phyloP scores from a whole-genome alignment of 495 filamentous ascomycete genomes.

The Penicillium simplicissimum region DNA sequence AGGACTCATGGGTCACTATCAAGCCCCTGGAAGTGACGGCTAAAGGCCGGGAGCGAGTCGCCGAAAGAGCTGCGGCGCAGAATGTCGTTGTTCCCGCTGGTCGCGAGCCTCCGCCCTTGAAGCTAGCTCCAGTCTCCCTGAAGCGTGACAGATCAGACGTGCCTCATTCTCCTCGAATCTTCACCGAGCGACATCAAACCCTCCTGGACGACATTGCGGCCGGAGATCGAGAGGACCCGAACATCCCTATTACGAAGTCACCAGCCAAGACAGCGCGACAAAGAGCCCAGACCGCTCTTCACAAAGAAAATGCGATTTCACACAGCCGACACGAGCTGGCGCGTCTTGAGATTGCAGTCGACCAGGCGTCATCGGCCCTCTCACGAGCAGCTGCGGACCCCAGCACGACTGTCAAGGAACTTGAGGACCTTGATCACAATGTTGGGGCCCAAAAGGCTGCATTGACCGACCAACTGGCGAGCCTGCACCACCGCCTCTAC shows the following conservation, averaged over 20 bases:
- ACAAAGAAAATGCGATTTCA: slow-evolving; percentile 30
- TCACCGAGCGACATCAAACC: slow-evolving; percentile 24
- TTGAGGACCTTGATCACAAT: slow-evolving; percentile 35
- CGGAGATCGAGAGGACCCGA: neutral
- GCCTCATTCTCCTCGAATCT: slow-evolving; percentile 26
- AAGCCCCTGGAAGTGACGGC: slow-evolving; percentile 35
- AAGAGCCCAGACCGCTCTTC: slow-evolving; percentile 28
- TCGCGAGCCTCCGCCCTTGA: slow-evolving; percentile 32
- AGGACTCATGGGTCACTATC: slow-evolving; percentile 14
- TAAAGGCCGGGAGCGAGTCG: slow-evolving; percentile 36
- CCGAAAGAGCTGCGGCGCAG: slow-evolving; percentile 34
- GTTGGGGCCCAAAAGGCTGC: slow-evolving; percentile 16
- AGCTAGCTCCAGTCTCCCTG: slow-evolving; percentile 25
- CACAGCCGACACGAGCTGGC: slow-evolving; percentile 28
- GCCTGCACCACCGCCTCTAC: slow-evolving; percentile 26
- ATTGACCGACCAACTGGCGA: slow-evolving; percentile 7
- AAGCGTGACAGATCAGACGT: slow-evolving; percentile 10
- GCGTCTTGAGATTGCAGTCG: slow-evolving; percentile 27
- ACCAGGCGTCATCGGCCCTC: slow-evolving; percentile 32
- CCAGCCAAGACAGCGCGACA: neutral
- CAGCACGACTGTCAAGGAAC: slow-evolving; percentile 20
- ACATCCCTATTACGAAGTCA: neutral
- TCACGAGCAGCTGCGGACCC: slow-evolving; percentile 35
- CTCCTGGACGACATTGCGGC: slow-evolving; percentile 11
- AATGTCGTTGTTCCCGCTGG: slow-evolving; percentile 38